Evolutionary conservation across 2,329 filamentous ascomycete genomes (phyloP).

Genomic region (Westerdykella ornata): DNA sequence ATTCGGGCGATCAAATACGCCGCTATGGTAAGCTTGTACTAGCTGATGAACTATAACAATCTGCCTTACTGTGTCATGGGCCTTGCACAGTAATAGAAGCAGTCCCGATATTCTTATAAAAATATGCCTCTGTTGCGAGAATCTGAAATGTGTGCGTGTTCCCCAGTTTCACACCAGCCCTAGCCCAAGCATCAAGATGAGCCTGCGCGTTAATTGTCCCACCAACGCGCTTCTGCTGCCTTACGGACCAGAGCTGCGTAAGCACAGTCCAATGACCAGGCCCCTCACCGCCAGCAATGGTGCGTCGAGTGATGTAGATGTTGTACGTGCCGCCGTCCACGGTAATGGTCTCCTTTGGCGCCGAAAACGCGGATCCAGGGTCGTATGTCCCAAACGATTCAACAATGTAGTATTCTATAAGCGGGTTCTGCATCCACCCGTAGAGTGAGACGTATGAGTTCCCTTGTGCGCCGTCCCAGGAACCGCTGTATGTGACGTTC

Average conservation of each 20-base stretch:
- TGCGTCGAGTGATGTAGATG: constrained; percentile 45
- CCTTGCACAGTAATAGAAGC: no score
- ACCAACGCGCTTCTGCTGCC: constrained; percentile 43
- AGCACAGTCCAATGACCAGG: no score
- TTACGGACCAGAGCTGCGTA: constrained; percentile 51
- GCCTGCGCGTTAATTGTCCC: constrained; percentile 45
- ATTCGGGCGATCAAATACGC: no score
- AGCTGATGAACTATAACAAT: no score
- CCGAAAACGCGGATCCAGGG: constrained; percentile 41
- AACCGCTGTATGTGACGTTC: constrained; percentile 4
- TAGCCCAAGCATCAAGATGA: no score
- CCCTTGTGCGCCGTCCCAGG: constrained; percentile 4
- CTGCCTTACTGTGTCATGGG: no score
- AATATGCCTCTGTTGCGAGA: no score
- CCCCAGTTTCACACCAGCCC: no score
- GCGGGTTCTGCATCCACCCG: constrained; percentile 49
- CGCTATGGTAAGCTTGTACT: no score
- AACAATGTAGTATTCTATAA: constrained; percentile 54
- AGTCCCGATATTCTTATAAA: no score
- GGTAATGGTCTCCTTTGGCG: constrained; percentile 45
- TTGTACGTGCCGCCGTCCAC: constrained; percentile 49
- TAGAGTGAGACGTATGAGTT: constrained; percentile 50
- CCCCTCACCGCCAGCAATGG: constrained; percentile 49
- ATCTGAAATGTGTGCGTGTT: no score
- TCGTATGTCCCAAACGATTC: constrained; percentile 46